Percentiles rank a stretch among this genome's conserved stretches.
phyloP scores from a whole-genome alignment of 108 stramenopile species.

The Pseudonitzschia pungens region DNA sequence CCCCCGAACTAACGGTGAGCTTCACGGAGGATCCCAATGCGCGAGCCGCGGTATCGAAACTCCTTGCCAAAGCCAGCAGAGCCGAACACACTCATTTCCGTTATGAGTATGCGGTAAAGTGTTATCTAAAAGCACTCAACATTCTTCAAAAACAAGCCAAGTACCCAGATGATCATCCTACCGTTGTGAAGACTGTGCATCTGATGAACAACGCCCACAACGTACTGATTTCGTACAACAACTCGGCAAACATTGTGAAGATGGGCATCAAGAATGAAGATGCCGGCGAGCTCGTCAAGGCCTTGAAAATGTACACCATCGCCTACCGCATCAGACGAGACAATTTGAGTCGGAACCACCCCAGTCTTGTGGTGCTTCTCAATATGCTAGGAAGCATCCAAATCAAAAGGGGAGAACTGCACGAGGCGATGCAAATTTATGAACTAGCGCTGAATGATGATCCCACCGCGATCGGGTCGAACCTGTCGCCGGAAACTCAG shows the following conservation, averaged over 20 bases:
- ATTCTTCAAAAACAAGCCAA: constrained; percentile 44
- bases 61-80: constrained; percentile 52
- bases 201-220: constrained; percentile 72
- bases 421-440: constrained; percentile 82
- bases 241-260: constrained; percentile 78
- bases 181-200: constrained; percentile 45
- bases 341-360: constrained; percentile 63
- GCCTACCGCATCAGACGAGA: constrained; percentile 85
- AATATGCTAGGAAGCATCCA: constrained; percentile 86
- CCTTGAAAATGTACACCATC: constrained; percentile 84
- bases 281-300: constrained; percentile 56
- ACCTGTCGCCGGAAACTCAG: constrained; percentile 3
- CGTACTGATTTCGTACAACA: constrained; percentile 55
- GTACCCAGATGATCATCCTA: constrained; percentile 60
- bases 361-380: constrained; percentile 66
- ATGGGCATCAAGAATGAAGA: constrained; percentile 82
- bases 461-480: constrained; percentile 25
- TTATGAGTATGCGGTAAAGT: constrained; percentile 76
- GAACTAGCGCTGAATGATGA: constrained; percentile 63
- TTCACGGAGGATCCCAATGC: constrained; percentile 49
- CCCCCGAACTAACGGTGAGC: constrained; percentile 21
- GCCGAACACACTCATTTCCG: constrained; percentile 64
- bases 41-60: constrained; percentile 35
- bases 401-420: constrained; percentile 68
- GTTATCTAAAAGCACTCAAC: constrained; percentile 63